These are phyloP conservation scores for Gyrodon lividus DNA, from an alignment of 768 basidiomycete species.

Conservation along the genomic window DNA sequence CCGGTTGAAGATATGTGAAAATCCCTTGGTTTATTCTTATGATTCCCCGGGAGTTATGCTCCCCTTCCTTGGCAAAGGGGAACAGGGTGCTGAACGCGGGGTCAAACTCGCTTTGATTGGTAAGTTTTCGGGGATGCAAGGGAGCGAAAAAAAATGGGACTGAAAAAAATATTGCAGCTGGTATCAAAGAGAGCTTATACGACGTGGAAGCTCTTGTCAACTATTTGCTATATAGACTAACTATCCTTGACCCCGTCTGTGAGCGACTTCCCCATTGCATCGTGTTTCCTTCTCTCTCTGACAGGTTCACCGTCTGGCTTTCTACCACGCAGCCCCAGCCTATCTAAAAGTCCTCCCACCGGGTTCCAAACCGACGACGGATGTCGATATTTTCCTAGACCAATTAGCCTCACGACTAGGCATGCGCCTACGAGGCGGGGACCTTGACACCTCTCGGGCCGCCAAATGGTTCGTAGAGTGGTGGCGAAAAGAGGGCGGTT, in stretches of 20 bases:
- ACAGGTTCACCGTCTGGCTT: not conserved
- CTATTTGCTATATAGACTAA: constrained; percentile 85
- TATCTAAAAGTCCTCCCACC: constrained; percentile 64
- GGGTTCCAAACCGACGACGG: constrained; percentile 53
- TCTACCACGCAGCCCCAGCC: constrained; percentile 53
- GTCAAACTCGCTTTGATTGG: constrained; percentile 93
- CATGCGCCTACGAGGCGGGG: constrained; percentile 79
- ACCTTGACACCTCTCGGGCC: constrained; percentile 67
- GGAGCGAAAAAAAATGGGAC: constrained; percentile 5
- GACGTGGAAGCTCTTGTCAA: constrained; percentile 81
- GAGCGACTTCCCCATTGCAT: constrained; percentile 37
- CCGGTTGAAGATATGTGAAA: constrained; percentile 76
- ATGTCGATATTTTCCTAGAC: constrained; percentile 65
- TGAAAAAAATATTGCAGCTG: constrained; percentile 50
- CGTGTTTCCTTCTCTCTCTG: constrained; percentile 7
- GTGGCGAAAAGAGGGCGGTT: constrained; percentile 79
- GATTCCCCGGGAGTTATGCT: constrained; percentile 98
- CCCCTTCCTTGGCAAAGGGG: constrained; percentile 86
- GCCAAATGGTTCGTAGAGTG: constrained; percentile 81
- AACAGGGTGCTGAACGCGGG: constrained; percentile 84
- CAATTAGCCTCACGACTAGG: constrained; percentile 72
- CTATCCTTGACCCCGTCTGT: constrained; percentile 73
- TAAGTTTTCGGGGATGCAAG: constrained; percentile 40
- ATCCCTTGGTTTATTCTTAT: constrained; percentile 87
- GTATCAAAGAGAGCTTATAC: constrained; percentile 92